These are phyloP conservation scores for Talaromyces stipitatus DNA, from an alignment of 495 filamentous ascomycete genomes.

Conservation along the genomic window DNA sequence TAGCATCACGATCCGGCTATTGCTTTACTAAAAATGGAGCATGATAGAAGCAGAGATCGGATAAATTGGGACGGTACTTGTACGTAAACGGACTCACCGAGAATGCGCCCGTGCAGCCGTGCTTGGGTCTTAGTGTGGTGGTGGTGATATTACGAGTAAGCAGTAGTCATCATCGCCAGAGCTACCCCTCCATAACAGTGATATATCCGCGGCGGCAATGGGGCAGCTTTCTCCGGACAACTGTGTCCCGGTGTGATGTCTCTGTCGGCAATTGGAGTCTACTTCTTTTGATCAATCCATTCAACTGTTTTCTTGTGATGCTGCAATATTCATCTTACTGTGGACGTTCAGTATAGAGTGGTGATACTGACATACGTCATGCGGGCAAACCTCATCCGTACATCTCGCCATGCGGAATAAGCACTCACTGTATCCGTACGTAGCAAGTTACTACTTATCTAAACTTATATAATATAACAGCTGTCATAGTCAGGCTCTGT, in stretches of 20 bases:
- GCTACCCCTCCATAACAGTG: not conserved
- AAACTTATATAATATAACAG: no score
- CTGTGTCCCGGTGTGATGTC: constrained; percentile 4
- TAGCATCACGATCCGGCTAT: no score
- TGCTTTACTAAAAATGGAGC: not conserved
- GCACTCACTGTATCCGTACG: no score
- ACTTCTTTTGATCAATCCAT: not conserved
- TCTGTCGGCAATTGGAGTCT: constrained; percentile 3
- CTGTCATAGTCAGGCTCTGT: no score
- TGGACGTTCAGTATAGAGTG: not conserved
- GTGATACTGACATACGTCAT: no score
- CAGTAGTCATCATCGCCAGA: not conserved
- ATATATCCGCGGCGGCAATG: not conserved
- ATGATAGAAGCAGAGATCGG: not conserved
- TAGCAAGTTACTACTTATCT: no score
- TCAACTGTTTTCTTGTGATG: not conserved
- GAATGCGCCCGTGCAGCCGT: not conserved
- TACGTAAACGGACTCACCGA: not conserved
- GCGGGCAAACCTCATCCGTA: no score
- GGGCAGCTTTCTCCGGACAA: not conserved
- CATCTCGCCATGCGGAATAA: no score
- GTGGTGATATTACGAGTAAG: not conserved
- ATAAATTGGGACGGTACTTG: not conserved
- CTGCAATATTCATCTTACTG: not conserved
- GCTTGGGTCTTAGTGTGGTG: not conserved